Evolutionary conservation across 1,284 basidiomycete genomes (phyloP).

Genomic region (Cryptococcus sp.): DNA sequence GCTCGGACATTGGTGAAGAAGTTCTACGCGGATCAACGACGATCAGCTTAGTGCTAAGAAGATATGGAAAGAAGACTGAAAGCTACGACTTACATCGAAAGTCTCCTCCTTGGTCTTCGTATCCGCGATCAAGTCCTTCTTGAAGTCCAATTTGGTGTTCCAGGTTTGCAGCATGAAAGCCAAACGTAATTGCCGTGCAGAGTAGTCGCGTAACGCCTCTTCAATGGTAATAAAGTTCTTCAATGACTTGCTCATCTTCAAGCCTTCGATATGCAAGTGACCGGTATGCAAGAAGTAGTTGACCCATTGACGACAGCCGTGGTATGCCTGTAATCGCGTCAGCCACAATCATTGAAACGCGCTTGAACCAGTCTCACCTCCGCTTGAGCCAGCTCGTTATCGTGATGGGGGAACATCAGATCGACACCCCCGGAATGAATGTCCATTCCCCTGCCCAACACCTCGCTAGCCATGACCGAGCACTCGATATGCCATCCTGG

Average conservation of each 20-base stretch:
- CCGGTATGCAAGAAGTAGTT: constrained; percentile 99
- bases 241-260: constrained; percentile 99
- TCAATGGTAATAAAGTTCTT: constrained; percentile 99
- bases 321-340: constrained; percentile 68
- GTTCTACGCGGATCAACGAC: constrained; percentile 64
- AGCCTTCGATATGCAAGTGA: constrained; percentile 95
- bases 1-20: constrained; percentile 91
- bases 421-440: constrained; percentile 98
- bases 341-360: constrained; percentile 8
- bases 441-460: constrained; percentile 92
- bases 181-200: constrained; percentile 87
- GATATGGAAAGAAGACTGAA: background rate
- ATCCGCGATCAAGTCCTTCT: constrained; percentile 80
- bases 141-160: constrained; percentile 94
- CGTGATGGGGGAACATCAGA: constrained; percentile 97
- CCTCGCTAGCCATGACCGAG: constrained; percentile 95
- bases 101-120: constrained; percentile 82
- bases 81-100: constrained; percentile 71
- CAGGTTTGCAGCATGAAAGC: constrained; percentile 91
- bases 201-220: constrained; percentile 87
- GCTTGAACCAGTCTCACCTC: constrained; percentile 63
- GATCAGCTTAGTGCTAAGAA: background rate
- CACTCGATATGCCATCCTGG: constrained; percentile 99
- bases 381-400: constrained; percentile 97
- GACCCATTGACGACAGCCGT: constrained; percentile 91